Evolutionary conservation across 352 stramenopile species (phyloP), one percentile per base, ranked within the genome.

Genomic region (Pythium scleroteichum): DNA sequence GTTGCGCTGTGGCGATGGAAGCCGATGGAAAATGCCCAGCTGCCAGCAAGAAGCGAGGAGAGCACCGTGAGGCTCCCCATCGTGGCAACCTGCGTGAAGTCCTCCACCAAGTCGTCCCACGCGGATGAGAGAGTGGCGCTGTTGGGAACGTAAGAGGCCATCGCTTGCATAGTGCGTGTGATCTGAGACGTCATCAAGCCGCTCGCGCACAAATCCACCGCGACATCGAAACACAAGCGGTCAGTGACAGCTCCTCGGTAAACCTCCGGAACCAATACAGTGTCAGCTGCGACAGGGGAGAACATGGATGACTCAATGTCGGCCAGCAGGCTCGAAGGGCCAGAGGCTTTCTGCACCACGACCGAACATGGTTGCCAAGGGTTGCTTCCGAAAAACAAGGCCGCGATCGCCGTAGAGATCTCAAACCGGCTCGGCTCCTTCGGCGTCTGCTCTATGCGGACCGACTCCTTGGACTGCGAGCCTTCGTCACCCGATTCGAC

Each of bases 21-120:
- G 10, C 71, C 71, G 14, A 90, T 24, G 1, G 74, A 85, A 46
- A 88, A 84, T 12, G 64, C 69, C 80, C 76, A 87, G 38, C 69
- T 72, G 22, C 63, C 51, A 9, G 54, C 49, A 14, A 90, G 46
- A 23, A 87, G 54, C 45, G 60, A 45, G 19, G 74, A 64, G 8
- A 73, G 58, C 35, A 73, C 61, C 16, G 72, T 64, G 47, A 87
- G 50, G 56, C 72, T 88, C 10, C 50, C 63, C 0, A 73, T 60
- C 10, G 73, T 70, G n/a, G 72, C 72, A 10, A 90, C 60, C 29
- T 62, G 40, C 0, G 40, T 16, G 29, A 62, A 62, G 35, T 61
- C 39, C 3, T 53, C 50, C 0, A 62, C 46, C 7, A 65, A 46
- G n/a, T 75, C 70, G 9, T 64, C 35, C 19, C 75, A 79, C 41